A percentile compares a stretch with the other conserved stretches of the same genome.
Evolutionary conservation across 1,284 basidiomycete species (phyloP).

Genomic region (Apiotrichum siamense): DNA sequence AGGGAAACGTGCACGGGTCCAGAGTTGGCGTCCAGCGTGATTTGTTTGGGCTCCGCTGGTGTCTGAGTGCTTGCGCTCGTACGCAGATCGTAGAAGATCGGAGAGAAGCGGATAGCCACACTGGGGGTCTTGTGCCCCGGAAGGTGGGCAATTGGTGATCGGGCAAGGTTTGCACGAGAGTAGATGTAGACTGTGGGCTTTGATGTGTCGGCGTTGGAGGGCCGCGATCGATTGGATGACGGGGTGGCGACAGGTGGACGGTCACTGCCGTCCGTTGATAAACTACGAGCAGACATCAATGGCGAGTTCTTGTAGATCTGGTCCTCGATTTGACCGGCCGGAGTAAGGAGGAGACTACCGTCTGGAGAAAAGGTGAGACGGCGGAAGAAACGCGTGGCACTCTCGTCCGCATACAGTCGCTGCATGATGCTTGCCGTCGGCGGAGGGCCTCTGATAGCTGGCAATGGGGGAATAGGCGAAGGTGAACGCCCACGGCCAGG

Average conservation of each 20-base stretch:
- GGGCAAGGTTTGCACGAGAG: constrained; percentile 83
- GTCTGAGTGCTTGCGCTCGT: constrained; percentile 51
- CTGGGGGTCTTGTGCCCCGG: constrained; percentile 95
- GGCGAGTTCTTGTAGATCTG: constrained; percentile 56
- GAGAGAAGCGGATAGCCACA: constrained; percentile 88
- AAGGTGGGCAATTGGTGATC: constrained; percentile 85
- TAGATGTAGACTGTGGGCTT: constrained; percentile 84
- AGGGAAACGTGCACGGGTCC: constrained; percentile 39
- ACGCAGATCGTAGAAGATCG: constrained; percentile 83
- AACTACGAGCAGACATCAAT: constrained; percentile 43
- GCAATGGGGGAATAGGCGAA: constrained; percentile 82
- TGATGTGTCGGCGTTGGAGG: constrained; percentile 49
- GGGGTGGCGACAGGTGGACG: constrained; percentile 25
- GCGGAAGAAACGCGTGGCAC: constrained; percentile 91
- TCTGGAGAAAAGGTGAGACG: constrained; percentile 91
- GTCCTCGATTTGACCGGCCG: constrained; percentile 93
- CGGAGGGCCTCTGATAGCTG: constrained; percentile 61
- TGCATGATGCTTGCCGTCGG: constrained; percentile 48
- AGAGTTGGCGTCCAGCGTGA: constrained; percentile 63
- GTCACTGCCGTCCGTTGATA: constrained; percentile 38
- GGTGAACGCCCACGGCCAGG: constrained; percentile 63
- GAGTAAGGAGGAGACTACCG: constrained; percentile 84
- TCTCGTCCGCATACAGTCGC: constrained; percentile 87
- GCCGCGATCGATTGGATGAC: constrained; percentile 12
- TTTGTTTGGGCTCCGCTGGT: constrained; percentile 50